Base-by-base conservation (phyloP, 139 green algal species). In the Haematococcus sp. region DNA sequence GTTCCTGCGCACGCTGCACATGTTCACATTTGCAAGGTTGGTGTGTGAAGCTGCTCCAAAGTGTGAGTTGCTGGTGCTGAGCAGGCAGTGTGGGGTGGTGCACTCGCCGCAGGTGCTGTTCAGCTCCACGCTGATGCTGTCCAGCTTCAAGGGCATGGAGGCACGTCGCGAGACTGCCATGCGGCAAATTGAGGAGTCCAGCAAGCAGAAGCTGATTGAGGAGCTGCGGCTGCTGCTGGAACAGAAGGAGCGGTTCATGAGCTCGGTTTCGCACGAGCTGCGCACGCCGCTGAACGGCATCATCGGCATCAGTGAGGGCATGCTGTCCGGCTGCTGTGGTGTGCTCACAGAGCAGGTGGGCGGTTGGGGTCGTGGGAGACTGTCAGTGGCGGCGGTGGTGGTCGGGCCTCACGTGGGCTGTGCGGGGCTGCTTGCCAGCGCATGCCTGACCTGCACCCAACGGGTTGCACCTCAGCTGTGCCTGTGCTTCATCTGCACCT, bases 161-260 rank as follows among this genome's bases (percentile, higher is more conserved):
- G 61, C 35, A 27, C 70, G 81, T 40, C 70, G 77, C 19, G 76
- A 82, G 51, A 73, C 31, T 5, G 74, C 80, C 13, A 87, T 87
- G 81, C 73, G 81, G 23, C 69, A 83, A 23, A 87, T 87, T n/a
- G 74, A 87, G 76, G 52, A 69, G 25, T 73, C 59, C 68, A 76
- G 68, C 68, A 75, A 76, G 40, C 56, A 69, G 40, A 83, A 79
- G 35, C 73, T 89, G 19, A 86, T 87, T 16, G 55, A 84, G 55
- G 84, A 89, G 78, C 76, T 89, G 33, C 76, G 82, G 72, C 44
- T 71, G 2, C 68, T 83, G 52, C 64, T 91, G 51, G 75, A 90
- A 69, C 87, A 91, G 70, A 94, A 95, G 84, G 89, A 84, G 63
- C 73, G 72, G 20, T 91, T 91, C 81, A 85, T 92, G 76, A 81